Conservation (phyloP, 805 yeast species). For the Wickerhamiella kurtzmanii region DNA sequence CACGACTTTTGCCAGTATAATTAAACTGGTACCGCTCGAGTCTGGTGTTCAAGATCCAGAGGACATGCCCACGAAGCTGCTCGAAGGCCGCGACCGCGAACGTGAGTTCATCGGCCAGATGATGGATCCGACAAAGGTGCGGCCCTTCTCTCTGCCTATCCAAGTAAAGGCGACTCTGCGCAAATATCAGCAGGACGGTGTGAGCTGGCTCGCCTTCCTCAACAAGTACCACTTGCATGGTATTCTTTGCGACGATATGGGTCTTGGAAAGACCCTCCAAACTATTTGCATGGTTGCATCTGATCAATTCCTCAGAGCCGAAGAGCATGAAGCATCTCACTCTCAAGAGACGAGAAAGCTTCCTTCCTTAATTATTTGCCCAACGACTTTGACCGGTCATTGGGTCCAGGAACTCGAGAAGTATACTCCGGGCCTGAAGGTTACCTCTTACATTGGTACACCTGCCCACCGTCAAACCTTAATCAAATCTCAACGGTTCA, state of each 20-base stretch:
- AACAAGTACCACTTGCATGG: constrained; percentile 95
- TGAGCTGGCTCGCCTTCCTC: constrained; percentile 91
- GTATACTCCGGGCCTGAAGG: constrained; percentile 76
- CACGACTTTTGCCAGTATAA: constrained; percentile 90
- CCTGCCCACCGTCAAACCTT: constrained; percentile 46
- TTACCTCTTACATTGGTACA: constrained; percentile 85
- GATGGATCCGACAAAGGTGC: constrained; percentile 91
- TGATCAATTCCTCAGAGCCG: constrained; percentile 77
- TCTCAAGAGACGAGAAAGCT: constrained; percentile 56
- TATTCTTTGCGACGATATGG: constrained; percentile 98
- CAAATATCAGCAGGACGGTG: constrained; percentile 95
- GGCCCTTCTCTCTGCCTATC: constrained; percentile 80
- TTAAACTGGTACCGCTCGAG: constrained; percentile 89
- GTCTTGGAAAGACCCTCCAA: constrained; percentile 91
- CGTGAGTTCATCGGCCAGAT: constrained; percentile 90
- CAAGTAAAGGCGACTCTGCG: constrained; percentile 85
- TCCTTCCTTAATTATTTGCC: constrained; percentile 83
- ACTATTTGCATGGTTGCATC: constrained; percentile 95
- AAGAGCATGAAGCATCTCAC: constrained; percentile 45
- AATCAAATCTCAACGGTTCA: constrained; percentile 24
- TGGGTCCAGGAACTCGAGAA: constrained; percentile 93
- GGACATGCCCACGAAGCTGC: constrained; percentile 70
- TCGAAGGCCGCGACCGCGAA: constrained; percentile 84
- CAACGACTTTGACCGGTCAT: constrained; percentile 95
- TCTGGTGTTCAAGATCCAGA: constrained; percentile 94